A percentile compares a stretch with the other conserved stretches of the same genome.
phyloP scores from a whole-genome alignment of 2,329 filamentous ascomycete species.

The Exophiala aquamarina region DNA sequence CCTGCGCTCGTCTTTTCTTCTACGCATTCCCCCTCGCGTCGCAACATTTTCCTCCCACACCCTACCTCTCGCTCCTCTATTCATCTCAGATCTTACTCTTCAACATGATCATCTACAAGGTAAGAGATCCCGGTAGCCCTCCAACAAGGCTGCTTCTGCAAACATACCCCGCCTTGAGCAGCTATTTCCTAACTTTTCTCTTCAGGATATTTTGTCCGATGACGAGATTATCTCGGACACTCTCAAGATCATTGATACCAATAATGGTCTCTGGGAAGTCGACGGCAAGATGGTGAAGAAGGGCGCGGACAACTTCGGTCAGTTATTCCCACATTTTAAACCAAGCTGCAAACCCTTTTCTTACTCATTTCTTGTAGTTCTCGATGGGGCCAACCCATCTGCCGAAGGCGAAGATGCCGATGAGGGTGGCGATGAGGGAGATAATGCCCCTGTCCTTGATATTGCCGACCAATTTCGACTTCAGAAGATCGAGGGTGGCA shows the following conservation, averaged over 20 bases:
- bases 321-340: conserved; percentile 35
- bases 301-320: conserved; percentile 71
- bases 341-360: not conserved
- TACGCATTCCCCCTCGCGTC: conserved; percentile 1
- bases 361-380: conserved; percentile 30
- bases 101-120: conserved; percentile 75
- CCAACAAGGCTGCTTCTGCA: not conserved
- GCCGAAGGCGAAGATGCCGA: conserved; percentile 76
- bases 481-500: conserved; percentile 46
- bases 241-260: conserved; percentile 77
- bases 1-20: conserved; percentile 31
- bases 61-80: conserved; percentile 30
- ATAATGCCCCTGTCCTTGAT: conserved; percentile 77
- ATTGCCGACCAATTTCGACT: conserved; percentile 91
- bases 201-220: conserved; percentile 81
- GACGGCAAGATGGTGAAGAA: conserved; percentile 88
- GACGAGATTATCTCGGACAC: conserved; percentile 98
- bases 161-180: not conserved
- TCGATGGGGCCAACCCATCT: conserved; percentile 86
- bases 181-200: not conserved
- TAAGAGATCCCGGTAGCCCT: conserved; percentile 38
- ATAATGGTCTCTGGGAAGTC: conserved; percentile 81
- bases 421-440: conserved; percentile 69
- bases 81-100: conserved; percentile 34
- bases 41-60: conserved; percentile 16